These are phyloP conservation scores for Pestalotiopsis sp. DNA, from an alignment of 2,329 filamentous ascomycete genomes.

Conservation along the genomic window DNA sequence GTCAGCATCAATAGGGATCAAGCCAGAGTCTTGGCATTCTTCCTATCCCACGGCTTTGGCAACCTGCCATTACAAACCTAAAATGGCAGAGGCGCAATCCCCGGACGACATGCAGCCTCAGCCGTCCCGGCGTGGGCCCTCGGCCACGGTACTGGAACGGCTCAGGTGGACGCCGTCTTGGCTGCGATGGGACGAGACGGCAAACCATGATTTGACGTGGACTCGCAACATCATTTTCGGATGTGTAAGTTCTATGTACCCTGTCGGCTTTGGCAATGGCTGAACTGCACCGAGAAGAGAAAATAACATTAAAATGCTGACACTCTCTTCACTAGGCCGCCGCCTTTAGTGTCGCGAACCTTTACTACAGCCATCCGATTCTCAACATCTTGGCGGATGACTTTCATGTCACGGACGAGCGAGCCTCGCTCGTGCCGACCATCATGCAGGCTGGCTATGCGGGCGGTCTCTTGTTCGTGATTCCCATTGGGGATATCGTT, in stretches of 20 bases:
- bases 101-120: background rate
- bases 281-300: background rate
- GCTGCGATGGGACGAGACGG: conserved; percentile 27
- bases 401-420: conserved; percentile 72
- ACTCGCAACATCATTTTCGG: conserved; percentile 30
- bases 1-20: background rate
- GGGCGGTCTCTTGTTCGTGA: conserved; percentile 71
- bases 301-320: background rate
- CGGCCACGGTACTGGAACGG: background rate
- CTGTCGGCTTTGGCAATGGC: background rate
- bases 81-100: background rate
- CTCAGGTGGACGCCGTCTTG: conserved; percentile 26
- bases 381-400: conserved; percentile 74
- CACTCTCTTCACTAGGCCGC: conserved; percentile 41
- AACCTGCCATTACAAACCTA: no score
- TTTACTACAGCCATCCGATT: conserved; percentile 83
- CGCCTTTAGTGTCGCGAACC: conserved; percentile 75
- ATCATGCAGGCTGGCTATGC: conserved; percentile 82
- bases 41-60: background rate
- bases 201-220: conserved; percentile 30
- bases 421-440: conserved; percentile 70
- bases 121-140: background rate
- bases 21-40: background rate
- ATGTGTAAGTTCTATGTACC: conserved; percentile 30
- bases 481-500: conserved; percentile 74